phyloP scores from a whole-genome alignment of 2,329 filamentous ascomycete species.

The Colletotrichum liaoningense region DNA sequence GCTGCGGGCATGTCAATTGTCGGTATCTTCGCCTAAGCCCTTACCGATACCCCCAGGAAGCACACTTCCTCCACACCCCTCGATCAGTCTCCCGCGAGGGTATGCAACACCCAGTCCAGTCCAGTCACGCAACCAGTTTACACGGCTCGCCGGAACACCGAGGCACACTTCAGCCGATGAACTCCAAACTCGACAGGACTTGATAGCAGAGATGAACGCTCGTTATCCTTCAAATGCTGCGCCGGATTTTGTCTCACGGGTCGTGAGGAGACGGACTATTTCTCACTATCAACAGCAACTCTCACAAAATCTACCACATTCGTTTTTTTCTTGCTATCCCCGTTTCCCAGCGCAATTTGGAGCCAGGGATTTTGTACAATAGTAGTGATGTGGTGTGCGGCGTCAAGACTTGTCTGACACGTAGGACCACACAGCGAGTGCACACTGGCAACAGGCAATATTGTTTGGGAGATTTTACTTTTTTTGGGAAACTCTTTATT shows the following conservation, averaged over 20 bases:
- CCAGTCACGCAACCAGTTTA: neutral
- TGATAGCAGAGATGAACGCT: conserved; percentile 27
- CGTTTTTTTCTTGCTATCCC: conserved; percentile 24
- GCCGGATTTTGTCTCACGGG: conserved; percentile 20
- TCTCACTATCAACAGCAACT: conserved; percentile 6
- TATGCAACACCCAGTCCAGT: neutral
- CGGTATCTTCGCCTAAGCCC: conserved; percentile 56
- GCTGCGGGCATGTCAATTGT: conserved; percentile 59
- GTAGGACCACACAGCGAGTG: conserved; percentile 2
- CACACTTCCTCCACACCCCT: neutral
- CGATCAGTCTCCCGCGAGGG: conserved; percentile 8
- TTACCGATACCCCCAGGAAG: neutral
- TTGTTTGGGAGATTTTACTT: conserved; percentile 1
- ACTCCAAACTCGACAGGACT: conserved; percentile 9
- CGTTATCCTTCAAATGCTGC: conserved; percentile 15
- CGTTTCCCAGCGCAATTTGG: neutral
- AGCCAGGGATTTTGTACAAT: conserved; percentile 13
- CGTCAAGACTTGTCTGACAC: neutral
- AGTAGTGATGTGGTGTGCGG: conserved; percentile 28
- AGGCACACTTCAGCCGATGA: neutral
- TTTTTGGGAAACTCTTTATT: neutral
- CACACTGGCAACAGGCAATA: conserved; percentile 1
- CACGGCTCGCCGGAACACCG: neutral
- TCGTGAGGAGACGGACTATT: conserved; percentile 5
- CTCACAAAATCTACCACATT: conserved; percentile 34